Evolutionary conservation across 75 land plant genomes (phyloP).

Genomic region (Adiantum capillusveneris): DNA sequence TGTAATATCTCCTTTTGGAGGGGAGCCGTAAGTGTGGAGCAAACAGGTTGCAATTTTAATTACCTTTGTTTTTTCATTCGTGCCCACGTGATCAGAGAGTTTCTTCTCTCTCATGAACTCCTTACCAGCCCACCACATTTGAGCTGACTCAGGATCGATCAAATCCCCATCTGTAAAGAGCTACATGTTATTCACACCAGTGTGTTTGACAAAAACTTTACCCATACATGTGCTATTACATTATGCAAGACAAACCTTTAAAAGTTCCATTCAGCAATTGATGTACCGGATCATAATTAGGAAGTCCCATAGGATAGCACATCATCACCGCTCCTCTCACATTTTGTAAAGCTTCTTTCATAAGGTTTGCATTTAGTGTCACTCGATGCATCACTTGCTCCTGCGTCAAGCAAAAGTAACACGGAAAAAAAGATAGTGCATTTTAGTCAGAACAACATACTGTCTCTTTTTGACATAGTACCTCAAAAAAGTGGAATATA

Average conservation of each 20-base stretch:
- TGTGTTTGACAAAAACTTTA: background rate
- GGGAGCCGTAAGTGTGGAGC: too few relatives aligned
- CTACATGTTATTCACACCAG: background rate
- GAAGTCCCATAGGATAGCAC: conserved; percentile 42
- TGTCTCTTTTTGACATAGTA: too few relatives aligned
- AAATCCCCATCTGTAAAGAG: conserved; percentile 19
- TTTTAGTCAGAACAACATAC: too few relatives aligned
- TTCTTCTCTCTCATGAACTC: conserved; percentile 43
- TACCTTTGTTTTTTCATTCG: conserved; percentile 52
- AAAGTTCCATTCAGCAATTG: conserved; percentile 29
- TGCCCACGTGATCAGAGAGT: conserved; percentile 31
- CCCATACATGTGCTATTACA: background rate
- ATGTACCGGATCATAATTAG: conserved; percentile 35
- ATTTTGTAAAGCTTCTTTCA: conserved; percentile 29
- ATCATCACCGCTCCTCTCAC: conserved; percentile 41
- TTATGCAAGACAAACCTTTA: conserved; percentile 11
- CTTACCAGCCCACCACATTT: conserved; percentile 51
- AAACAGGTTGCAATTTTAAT: too few relatives aligned
- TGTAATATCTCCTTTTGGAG: too few relatives aligned
- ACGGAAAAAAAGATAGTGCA: too few relatives aligned
- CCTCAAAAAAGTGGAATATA: too few relatives aligned
- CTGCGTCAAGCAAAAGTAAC: too few relatives aligned
- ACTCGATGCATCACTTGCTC: conserved; percentile 26
- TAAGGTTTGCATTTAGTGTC: conserved; percentile 8
- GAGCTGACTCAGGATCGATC: conserved; percentile 33